Base-by-base conservation (phyloP, 805 yeast genomes). In the Scheffersomyces lignosus region DNA sequence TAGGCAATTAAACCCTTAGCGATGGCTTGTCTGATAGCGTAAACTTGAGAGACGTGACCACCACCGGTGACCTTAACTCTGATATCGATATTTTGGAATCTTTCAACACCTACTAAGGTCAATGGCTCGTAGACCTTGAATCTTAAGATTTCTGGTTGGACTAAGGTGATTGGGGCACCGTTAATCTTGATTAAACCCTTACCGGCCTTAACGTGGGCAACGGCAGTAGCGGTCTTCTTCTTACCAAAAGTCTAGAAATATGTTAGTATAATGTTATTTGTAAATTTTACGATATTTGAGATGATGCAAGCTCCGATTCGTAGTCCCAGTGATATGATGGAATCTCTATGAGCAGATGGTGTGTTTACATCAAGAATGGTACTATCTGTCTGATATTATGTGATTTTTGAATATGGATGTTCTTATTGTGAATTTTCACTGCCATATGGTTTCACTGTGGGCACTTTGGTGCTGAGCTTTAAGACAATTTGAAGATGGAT, bases 91-190 rank as follows among this genome's bases (percentile, higher is more conserved):
- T 83, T 83, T 74, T 95, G 91, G 79, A 89, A 93, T 79, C 93
- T 93, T 83, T 93, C 98, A 70, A 93, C 82, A 68, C 99, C 99
- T 68, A 88, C 98, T 71, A 93, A 78, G 70, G 95, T 81, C 69
- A 93, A 82, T 73, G 99, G 98, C 83, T 93, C 99, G 90, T 90
- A 93, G 63, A 93, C 98, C 82, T 93, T 93, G 91, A 90, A 89
- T 78, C 99, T 87, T 69, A 93, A 83, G 75, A 90, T 87, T 81
- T 91, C 98, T 73, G 99, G 99, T 78, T 93, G 87, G 64, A 93
- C 98, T 65, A 93, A 84, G 72, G 96, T 86, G 84, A 93, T 91
- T 80, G 99, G 99, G 64, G 91, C 77, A 77, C 99, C 99, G 83
- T 93, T 93, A 63, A 93, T 95, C 83, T 93, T 93, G 81, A 93